Conservation (phyloP, 148 eudicot species). For the Silene uniflora region DNA sequence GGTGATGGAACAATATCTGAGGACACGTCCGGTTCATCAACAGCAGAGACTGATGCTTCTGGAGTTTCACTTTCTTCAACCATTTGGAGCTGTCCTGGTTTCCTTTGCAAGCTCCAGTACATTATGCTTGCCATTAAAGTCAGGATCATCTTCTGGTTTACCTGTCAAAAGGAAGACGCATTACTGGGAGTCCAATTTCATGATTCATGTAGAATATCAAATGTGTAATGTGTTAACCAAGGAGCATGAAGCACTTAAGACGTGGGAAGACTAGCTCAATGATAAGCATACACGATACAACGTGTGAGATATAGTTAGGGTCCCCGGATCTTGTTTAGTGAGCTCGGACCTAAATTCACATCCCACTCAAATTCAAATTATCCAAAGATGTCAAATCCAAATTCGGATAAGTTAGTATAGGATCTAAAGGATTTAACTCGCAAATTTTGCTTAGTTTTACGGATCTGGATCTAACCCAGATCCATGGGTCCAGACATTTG, state of each 20-base stretch:
- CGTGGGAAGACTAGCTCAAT: background rate
- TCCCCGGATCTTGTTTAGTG: too few species aligned
- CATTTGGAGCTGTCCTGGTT: constrained; percentile 33
- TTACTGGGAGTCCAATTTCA: too few species aligned
- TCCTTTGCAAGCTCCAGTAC: constrained; percentile 89
- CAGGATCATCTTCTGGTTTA: constrained; percentile 89
- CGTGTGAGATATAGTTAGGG: background rate
- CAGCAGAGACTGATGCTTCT: constrained; percentile 32
- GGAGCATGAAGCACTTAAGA: background rate
- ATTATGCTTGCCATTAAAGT: constrained; percentile 86
- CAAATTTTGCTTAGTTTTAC: too few species aligned
- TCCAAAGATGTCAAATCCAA: too few species aligned
- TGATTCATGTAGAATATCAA: background rate
- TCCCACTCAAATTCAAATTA: too few species aligned
- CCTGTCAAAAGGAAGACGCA: constrained; percentile 35
- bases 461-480: too few species aligned
- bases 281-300: background rate
- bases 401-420: too few species aligned
- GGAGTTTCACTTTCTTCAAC: constrained; percentile 27
- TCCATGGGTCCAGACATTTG: too few species aligned
- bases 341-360: too few species aligned
- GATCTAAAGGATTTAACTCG: too few species aligned
- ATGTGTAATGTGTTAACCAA: constrained; percentile 1
- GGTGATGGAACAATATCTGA: constrained; percentile 16
- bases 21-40: constrained; percentile 25